These are phyloP conservation scores for Colletotrichum kahawae DNA, from an alignment of 2,329 filamentous ascomycete species.

Conservation along the genomic window DNA sequence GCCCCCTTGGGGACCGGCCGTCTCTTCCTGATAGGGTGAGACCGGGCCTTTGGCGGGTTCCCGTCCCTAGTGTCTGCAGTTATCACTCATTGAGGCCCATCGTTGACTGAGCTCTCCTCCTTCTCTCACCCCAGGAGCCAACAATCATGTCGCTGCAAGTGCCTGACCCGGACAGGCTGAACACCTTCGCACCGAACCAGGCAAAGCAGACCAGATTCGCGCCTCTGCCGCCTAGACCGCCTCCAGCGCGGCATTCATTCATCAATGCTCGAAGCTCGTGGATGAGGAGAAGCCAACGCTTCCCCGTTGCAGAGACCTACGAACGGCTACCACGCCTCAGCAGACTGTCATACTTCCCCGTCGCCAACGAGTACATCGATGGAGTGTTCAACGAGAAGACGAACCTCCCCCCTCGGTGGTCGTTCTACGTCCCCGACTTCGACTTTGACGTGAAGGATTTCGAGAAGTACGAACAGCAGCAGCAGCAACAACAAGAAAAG, in stretches of 20 bases:
- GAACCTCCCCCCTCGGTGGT: conserved; percentile 21
- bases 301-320: background rate
- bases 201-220: conserved; percentile 20
- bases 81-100: conserved; percentile 18
- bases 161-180: conserved; percentile 12
- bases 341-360: conserved; percentile 18
- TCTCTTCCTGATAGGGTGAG: conserved; percentile 4
- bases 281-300: conserved; percentile 16
- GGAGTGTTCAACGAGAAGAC: conserved; percentile 23
- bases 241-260: background rate
- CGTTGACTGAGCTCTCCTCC: background rate
- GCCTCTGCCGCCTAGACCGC: conserved; percentile 8
- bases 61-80: conserved; percentile 4
- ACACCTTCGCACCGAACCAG: background rate
- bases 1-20: background rate
- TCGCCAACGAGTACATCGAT: conserved; percentile 23
- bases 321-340: conserved; percentile 12
- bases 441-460: conserved; percentile 22
- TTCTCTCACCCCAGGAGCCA: background rate
- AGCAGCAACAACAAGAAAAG: background rate
- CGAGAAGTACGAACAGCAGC: background rate
- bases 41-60: background rate
- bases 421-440: conserved; percentile 24
- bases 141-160: conserved; percentile 17
- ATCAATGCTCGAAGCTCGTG: conserved; percentile 14